phyloP scores from a whole-genome alignment of 1,139 yeast genomes.

The Blastobotrys elegans region DNA sequence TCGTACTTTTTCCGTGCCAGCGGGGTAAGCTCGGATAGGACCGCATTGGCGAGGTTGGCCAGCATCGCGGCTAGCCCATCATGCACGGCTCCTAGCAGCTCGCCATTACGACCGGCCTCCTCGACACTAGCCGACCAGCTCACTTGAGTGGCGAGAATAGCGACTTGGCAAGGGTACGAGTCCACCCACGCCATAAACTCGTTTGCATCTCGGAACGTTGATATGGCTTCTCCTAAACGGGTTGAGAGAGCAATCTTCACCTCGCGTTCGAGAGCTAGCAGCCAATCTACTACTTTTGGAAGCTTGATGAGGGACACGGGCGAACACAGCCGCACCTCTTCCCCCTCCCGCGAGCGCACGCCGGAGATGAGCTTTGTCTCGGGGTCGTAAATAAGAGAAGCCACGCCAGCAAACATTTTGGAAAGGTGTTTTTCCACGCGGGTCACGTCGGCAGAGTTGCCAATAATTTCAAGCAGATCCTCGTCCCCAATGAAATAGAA shows the following conservation, averaged over 20 bases:
- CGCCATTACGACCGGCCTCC: not conserved
- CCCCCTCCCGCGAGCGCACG: constrained; percentile 62
- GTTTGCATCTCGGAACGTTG: constrained; percentile 13
- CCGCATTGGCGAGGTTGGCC: constrained; percentile 30
- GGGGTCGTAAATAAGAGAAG: constrained; percentile 41
- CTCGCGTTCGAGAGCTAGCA: constrained; percentile 52
- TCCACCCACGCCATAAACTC: constrained; percentile 34
- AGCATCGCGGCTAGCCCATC: constrained; percentile 25
- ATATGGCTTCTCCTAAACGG: constrained; percentile 33
- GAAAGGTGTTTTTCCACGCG: constrained; percentile 57
- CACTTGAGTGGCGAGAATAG: constrained; percentile 55
- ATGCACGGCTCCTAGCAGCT: constrained; percentile 10
- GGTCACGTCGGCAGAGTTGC: constrained; percentile 49
- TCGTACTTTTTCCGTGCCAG: constrained; percentile 50
- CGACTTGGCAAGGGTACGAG: constrained; percentile 53
- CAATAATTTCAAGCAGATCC: constrained; percentile 77
- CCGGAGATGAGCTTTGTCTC: constrained; percentile 41
- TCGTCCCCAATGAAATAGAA: constrained; percentile 90
- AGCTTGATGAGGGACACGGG: constrained; percentile 45
- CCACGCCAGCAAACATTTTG: constrained; percentile 70
- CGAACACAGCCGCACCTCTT: constrained; percentile 42
- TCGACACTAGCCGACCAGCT: constrained; percentile 10
- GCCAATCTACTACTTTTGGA: constrained; percentile 58
- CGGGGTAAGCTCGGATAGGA: constrained; percentile 30
- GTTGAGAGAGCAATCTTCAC: constrained; percentile 43